These are phyloP conservation scores for Dryadomyces sulphureus DNA, from an alignment of 2,329 filamentous ascomycete species.

Conservation along the genomic window DNA sequence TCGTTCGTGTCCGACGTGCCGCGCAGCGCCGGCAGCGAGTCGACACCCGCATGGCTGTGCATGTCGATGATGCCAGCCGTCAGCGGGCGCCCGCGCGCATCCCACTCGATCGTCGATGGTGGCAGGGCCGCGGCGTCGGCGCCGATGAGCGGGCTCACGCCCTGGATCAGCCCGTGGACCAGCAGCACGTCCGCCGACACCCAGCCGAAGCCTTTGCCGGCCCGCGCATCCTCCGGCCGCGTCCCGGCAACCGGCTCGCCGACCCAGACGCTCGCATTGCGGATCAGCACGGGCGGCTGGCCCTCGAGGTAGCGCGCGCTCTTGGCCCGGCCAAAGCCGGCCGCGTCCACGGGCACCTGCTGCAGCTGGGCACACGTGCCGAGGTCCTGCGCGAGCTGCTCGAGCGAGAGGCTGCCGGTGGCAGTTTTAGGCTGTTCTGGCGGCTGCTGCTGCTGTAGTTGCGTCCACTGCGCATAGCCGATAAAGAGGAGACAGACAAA, in stretches of 20 bases:
- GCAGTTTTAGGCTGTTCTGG: constrained; percentile 7
- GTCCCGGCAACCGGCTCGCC: constrained; percentile 43
- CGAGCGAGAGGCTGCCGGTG: constrained; percentile 27
- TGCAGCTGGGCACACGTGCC: constrained; percentile 40
- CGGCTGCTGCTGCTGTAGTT: constrained; percentile 15
- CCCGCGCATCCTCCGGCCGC: constrained; percentile 35
- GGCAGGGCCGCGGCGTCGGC: constrained; percentile 22
- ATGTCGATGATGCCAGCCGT: constrained; percentile 58
- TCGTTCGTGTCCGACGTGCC: constrained; percentile 50
- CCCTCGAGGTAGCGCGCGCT: constrained; percentile 48
- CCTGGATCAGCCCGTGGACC: constrained; percentile 44
- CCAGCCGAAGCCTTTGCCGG: constrained; percentile 48
- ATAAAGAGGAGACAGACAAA: constrained; percentile 35
- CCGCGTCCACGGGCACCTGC: constrained; percentile 38
- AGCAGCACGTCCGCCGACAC: constrained; percentile 43
- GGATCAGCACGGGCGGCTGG: constrained; percentile 45
- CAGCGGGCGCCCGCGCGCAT: constrained; percentile 45
- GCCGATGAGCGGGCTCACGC: constrained; percentile 29
- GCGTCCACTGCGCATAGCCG: constrained; percentile 27
- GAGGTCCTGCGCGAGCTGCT: constrained; percentile 38
- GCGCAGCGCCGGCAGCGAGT: constrained; percentile 36
- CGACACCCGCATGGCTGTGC: constrained; percentile 52
- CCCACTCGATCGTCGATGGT: constrained; percentile 32
- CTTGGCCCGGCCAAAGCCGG: constrained; percentile 37
- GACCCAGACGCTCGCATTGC: constrained; percentile 52